Base-by-base conservation (phyloP, 2,329 filamentous ascomycete genomes). In the Plectosphaerella plurivora region DNA sequence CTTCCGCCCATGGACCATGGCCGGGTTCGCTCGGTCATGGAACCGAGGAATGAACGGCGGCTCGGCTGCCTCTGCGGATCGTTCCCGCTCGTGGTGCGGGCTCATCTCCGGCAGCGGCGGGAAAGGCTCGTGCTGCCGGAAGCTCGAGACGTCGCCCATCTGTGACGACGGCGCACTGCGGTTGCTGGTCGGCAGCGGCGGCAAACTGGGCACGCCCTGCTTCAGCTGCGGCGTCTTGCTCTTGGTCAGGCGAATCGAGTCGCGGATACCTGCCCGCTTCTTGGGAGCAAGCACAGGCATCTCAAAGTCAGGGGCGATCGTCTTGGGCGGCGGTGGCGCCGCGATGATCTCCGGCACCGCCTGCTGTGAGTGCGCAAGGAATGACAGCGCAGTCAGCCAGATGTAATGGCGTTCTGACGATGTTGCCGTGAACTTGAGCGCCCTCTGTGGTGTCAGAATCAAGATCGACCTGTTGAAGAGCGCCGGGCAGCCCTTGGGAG, bases 391-490 rank as follows among this genome's bases (percentile, higher is more conserved):
- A 18, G 91, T 97, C 53, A 99, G 75, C 94, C 94, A 99, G 47
- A 97, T 74, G 63, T 95, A 96, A 68, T 99, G 94, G 15, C 94
- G 85, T 59, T 97, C 94, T 35, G 86, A 76, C 20, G 84, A 87
- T 15, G 81, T 76, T 0, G 94, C 90, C 0, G 94, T 99, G 67
- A 99, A 97, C 66, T 99, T 99, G 53, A 99, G 78, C 1, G 94
- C 94, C 61, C 94, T 83, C 61, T 96, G 88, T 1, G 94, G 93
- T 5, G 94, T 99, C 48, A 99, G 71, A 59, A 99, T 96, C 47
- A 99, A 73, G 60, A 99, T 97, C 0, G 94, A 97, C 50, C 94
- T 86, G 70, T 95, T 91, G 74, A 97, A 97, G 10, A 91, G 73
- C 20, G 75, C 68, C 41, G 78, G 72, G 36, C 68, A 64, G 50